Percentiles rank a stretch among this genome's conserved stretches.
phyloP scores from a whole-genome alignment of 805 yeast genomes.

The Cyberlindnera galapagoensis region DNA sequence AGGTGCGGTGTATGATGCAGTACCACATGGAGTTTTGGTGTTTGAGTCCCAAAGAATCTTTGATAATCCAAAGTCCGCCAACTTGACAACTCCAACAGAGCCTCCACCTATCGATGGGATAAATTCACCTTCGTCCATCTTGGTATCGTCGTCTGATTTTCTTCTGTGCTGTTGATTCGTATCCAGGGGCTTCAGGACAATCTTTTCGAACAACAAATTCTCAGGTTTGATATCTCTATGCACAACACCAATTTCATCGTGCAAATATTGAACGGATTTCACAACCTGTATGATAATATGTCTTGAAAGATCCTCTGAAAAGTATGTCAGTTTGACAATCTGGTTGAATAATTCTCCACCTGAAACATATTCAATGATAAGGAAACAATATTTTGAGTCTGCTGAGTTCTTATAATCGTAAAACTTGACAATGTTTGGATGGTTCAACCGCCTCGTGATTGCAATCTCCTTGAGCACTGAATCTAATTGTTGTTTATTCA shows the following conservation, averaged over 20 bases:
- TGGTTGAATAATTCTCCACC: constrained; percentile 77
- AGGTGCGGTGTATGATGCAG: constrained; percentile 98
- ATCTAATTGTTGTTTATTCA: constrained; percentile 54
- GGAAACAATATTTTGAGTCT: constrained; percentile 48
- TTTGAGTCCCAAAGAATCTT: constrained; percentile 74
- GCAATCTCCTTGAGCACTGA: constrained; percentile 77
- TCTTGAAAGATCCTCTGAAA: constrained; percentile 57
- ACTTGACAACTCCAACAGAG: constrained; percentile 79
- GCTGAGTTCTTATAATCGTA: constrained; percentile 61
- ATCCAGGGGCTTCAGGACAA: constrained; percentile 39
- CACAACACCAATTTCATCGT: constrained; percentile 68
- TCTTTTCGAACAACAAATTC: constrained; percentile 60
- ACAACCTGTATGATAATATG: constrained; percentile 62
- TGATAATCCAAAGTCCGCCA: constrained; percentile 94
- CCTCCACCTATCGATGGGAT: constrained; percentile 83
- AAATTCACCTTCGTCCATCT: constrained; percentile 86
- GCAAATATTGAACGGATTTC: constrained; percentile 60
- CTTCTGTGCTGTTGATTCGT: constrained; percentile 31
- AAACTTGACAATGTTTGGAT: constrained; percentile 57
- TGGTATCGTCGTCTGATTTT: constrained; percentile 61
- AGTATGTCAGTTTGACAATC: constrained; percentile 60
- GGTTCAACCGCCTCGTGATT: constrained; percentile 61
- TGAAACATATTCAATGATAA: constrained; percentile 63
- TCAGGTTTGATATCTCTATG: constrained; percentile 85
- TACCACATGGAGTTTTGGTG: constrained; percentile 97